Evolutionary conservation across 257 asterid species (phyloP).

Genomic region (Plantago ovata): DNA sequence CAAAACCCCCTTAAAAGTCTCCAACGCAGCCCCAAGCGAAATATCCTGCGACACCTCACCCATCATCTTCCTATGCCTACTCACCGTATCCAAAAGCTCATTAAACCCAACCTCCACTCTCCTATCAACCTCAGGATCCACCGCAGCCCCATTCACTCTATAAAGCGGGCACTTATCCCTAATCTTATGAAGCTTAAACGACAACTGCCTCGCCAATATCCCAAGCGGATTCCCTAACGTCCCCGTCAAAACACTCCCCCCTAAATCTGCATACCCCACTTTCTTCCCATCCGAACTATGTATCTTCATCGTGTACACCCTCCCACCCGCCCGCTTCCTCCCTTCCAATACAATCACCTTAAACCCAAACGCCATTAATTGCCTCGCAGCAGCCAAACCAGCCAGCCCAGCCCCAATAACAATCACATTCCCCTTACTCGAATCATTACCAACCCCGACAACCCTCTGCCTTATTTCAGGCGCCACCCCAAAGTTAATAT

Average conservation of each 20-base stretch:
- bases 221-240: slow-evolving; percentile 91
- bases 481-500: slow-evolving; percentile 92
- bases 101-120: slow-evolving; percentile 71
- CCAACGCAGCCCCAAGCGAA: slow-evolving; percentile 93
- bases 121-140: slow-evolving; percentile 58
- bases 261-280: slow-evolving; percentile 87
- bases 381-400: slow-evolving; percentile 95
- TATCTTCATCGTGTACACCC: slow-evolving; percentile 74
- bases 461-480: slow-evolving; percentile 62
- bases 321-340: slow-evolving; percentile 84
- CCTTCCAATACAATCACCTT: slow-evolving; percentile 87
- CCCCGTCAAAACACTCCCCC: slow-evolving; percentile 91
- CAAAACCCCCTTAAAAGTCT: slow-evolving; percentile 59
- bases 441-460: slow-evolving; percentile 46
- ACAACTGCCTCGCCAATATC: slow-evolving; percentile 83
- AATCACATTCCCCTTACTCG: slow-evolving; percentile 48
- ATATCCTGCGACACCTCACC: slow-evolving; percentile 93
- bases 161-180: slow-evolving; percentile 89
- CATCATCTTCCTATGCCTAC: slow-evolving; percentile 66
- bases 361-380: slow-evolving; percentile 87
- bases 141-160: slow-evolving; percentile 53
- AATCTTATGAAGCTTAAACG: slow-evolving; percentile 79
- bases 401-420: slow-evolving; percentile 93
- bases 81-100: slow-evolving; percentile 59
- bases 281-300: slow-evolving; percentile 36